These are phyloP conservation scores for Paramecium octaurelia DNA, from an alignment of 73 alveolate species.

Conservation along the genomic window DNA sequence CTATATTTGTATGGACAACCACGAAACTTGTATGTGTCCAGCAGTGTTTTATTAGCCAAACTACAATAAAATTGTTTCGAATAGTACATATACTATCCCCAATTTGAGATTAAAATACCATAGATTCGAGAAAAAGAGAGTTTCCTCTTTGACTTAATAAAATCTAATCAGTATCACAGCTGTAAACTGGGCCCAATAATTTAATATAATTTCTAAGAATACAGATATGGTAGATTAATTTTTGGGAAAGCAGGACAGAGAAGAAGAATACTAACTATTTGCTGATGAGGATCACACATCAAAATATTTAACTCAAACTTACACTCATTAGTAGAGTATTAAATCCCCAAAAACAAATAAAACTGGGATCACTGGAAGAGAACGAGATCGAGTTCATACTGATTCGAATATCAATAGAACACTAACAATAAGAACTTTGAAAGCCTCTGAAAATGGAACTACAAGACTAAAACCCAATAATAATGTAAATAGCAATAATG, in stretches of 20 bases:
- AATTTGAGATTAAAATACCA: neutral
- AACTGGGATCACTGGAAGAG: slow-evolving; percentile 4
- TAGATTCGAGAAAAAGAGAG: neutral
- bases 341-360: neutral
- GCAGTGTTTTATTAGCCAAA: neutral
- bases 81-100: neutral
- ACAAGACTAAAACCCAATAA: neutral
- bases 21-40: neutral
- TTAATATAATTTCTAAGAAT: neutral
- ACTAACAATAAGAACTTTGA: neutral
- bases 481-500: neutral
- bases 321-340: slow-evolving; percentile 6
- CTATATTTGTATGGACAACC: neutral
- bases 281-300: slow-evolving; percentile 13
- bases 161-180: neutral
- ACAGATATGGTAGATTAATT: neutral
- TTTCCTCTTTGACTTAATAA: neutral
- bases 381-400: slow-evolving; percentile 9
- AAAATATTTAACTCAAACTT: neutral
- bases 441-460: slow-evolving; percentile 2
- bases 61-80: neutral
- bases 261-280: neutral
- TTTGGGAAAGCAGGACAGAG: neutral
- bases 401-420: slow-evolving; percentile 11
- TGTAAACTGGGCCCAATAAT: neutral